A percentile compares a stretch with the other conserved stretches of the same genome.
These are phyloP conservation scores for Phoenix dactylifera DNA, from an alignment of 176 grass and related monocot genomes.

Conservation along the genomic window DNA sequence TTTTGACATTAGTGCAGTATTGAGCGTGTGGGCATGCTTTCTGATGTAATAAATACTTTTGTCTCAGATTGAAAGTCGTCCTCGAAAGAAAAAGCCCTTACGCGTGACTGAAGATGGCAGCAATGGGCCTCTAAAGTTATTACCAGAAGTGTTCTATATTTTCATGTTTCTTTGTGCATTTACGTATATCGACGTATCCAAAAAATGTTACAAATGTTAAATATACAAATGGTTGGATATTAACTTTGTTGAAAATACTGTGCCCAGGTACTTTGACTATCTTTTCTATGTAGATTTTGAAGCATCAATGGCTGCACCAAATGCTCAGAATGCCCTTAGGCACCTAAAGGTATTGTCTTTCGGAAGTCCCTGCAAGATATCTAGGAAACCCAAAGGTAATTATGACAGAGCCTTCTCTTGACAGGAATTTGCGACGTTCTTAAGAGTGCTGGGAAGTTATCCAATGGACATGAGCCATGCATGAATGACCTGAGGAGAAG, in stretches of 20 bases:
- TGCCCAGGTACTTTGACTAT: conserved; percentile 75
- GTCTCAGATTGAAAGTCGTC: conserved; percentile 83
- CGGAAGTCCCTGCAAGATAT: no score
- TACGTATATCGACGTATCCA: no score
- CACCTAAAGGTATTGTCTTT: conserved; percentile 51
- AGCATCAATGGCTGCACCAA: conserved; percentile 76
- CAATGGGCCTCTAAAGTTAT: conserved; percentile 50
- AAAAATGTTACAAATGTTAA: no score
- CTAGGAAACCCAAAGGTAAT: no score
- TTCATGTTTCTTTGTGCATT: no score
- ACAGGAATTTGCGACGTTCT: conserved; percentile 21
- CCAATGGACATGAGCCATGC: conserved; percentile 7
- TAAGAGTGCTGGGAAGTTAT: conserved; percentile 17
- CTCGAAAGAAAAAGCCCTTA: conserved; percentile 53
- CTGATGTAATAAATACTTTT: neutral
- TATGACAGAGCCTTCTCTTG: neutral
- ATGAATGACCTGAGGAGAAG: no score
- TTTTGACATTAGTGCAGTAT: no score
- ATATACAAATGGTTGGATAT: neutral
- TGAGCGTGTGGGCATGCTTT: neutral
- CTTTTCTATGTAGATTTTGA: conserved; percentile 94
- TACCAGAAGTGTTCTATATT: conserved; percentile 10
- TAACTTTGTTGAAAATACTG: conserved; percentile 13
- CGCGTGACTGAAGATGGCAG: conserved; percentile 55
- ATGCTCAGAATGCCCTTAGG: conserved; percentile 68